Conservation (phyloP, 768 basidiomycete species). For the Pholiota molesta region DNA sequence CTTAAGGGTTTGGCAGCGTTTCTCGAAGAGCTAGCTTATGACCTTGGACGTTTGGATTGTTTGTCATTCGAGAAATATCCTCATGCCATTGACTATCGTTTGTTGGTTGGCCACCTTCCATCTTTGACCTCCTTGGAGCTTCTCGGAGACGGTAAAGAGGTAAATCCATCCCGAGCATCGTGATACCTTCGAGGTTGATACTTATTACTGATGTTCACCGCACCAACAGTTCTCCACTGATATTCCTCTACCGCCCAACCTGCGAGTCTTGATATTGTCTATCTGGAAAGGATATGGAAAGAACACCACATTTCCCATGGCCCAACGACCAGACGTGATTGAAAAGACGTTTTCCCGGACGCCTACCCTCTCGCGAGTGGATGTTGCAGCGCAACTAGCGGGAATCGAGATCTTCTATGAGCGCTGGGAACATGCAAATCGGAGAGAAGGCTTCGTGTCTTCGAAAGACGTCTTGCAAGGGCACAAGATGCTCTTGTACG, state of each 20-base stretch:
- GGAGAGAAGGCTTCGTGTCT: not conserved
- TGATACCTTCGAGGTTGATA: not conserved
- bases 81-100: not conserved
- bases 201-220: not conserved
- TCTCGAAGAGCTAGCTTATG: not conserved
- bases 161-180: not conserved
- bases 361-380: not conserved
- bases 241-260: not conserved
- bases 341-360: not conserved
- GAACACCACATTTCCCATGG: not conserved
- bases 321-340: not conserved
- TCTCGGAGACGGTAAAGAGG: not conserved
- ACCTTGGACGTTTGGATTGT: not conserved
- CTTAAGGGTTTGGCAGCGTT: not conserved
- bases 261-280: not conserved
- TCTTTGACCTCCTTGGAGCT: conserved; percentile 3
- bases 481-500: not conserved
- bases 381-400: not conserved
- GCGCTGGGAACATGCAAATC: not conserved
- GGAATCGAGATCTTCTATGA: not conserved
- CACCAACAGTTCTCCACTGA: not conserved
- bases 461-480: not conserved
- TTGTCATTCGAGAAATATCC: not conserved
- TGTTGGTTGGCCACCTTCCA: not conserved
- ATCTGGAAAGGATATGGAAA: not conserved